Conservation (phyloP, 495 filamentous ascomycete species). For the Chaetomium cochliodes region DNA sequence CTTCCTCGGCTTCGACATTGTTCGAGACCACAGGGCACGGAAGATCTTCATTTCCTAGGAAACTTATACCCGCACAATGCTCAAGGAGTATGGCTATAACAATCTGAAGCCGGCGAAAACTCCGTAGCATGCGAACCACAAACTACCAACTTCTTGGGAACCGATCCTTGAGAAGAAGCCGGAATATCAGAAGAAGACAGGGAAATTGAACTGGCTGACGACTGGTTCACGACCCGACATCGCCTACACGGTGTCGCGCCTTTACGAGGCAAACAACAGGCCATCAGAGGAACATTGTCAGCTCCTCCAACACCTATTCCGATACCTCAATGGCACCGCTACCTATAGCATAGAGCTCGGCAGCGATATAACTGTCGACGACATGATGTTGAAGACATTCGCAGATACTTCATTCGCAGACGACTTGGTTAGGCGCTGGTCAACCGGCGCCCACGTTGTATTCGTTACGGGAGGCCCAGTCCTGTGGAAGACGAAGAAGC, state of each 20-base stretch:
- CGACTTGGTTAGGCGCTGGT: background rate
- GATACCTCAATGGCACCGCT: too few species aligned
- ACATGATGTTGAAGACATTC: background rate
- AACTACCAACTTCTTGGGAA: too few species aligned
- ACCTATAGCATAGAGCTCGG: too few species aligned
- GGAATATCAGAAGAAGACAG: too few species aligned
- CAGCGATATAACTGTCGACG: too few species aligned
- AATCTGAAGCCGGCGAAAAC: background rate
- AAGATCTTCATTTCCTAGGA: slow-evolving; percentile 13
- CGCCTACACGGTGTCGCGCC: too few species aligned
- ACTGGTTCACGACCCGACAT: too few species aligned
- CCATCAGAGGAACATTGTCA: too few species aligned
- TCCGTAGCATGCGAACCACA: background rate
- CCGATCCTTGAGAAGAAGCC: too few species aligned
- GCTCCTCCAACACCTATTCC: too few species aligned
- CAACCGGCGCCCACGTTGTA: background rate
- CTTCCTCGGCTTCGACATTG: slow-evolving; percentile 15
- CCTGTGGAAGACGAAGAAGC: slow-evolving; percentile 13
- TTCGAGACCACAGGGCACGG: background rate
- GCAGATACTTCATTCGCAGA: background rate
- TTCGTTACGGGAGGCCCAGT: slow-evolving; percentile 2
- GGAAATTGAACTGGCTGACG: too few species aligned
- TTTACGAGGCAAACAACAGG: too few species aligned
- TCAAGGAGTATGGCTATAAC: background rate
- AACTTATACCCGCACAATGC: background rate